Evolutionary conservation across 2,329 filamentous ascomycete species (phyloP).

Genomic region (Sclerotinia subarctica): DNA sequence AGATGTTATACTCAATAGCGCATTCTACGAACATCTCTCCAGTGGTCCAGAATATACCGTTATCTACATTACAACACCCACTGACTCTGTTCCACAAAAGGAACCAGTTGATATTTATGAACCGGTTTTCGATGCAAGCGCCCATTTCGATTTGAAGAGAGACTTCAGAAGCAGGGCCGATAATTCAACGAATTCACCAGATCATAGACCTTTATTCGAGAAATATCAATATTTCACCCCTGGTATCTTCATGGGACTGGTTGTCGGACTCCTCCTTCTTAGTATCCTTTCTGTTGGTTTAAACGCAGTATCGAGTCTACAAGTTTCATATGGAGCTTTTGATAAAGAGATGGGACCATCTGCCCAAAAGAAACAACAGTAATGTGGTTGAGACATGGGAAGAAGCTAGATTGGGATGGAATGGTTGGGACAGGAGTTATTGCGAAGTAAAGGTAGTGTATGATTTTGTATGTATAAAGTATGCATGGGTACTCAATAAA

Average conservation of each 20-base stretch:
- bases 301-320: conserved; percentile 70
- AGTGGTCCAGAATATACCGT: conserved; percentile 60
- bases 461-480: conserved; percentile 21
- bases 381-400: conserved; percentile 18
- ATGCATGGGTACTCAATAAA: conserved; percentile 12
- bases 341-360: conserved; percentile 93
- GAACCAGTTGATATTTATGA: conserved; percentile 51
- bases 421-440: conserved; percentile 5
- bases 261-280: conserved; percentile 68
- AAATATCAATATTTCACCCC: conserved; percentile 94
- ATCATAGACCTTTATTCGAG: conserved; percentile 68
- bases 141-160: conserved; percentile 75
- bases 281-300: conserved; percentile 77
- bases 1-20: conserved; percentile 31
- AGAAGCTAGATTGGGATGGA: conserved; percentile 3
- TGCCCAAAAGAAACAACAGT: conserved; percentile 77
- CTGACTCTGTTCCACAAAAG: conserved; percentile 3
- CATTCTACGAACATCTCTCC: conserved; percentile 40
- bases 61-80: conserved; percentile 67
- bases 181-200: conserved; percentile 45
- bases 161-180: conserved; percentile 37
- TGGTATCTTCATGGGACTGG: conserved; percentile 83
- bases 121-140: conserved; percentile 56
- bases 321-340: conserved; percentile 92
- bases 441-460: conserved; percentile 2